Evolutionary conservation across 768 basidiomycete genomes (phyloP), one percentile per base, ranked within the genome.

Genomic region (Hortiboletus flavorubellus): DNA sequence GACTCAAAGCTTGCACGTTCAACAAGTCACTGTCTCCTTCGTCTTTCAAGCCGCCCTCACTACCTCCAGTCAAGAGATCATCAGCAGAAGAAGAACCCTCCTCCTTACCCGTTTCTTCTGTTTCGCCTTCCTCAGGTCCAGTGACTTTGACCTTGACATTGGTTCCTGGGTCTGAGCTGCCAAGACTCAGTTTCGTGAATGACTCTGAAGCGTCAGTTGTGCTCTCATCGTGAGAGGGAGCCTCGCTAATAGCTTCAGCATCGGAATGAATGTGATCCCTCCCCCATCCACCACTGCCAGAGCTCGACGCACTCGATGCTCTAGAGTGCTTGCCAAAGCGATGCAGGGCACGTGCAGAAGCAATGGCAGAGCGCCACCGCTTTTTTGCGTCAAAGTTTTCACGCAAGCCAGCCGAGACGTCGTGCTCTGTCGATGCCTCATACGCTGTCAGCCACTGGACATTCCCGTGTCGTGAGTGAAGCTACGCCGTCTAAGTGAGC

Each of bases 321-420:
- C 68, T 55, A n/a, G 72, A 60, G 33, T 55, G 59, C 40, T 46
- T 69, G 45, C 69, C 64, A 26, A 72, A 58, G 51, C 72, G 70
- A 16, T 72, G 56, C 33, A 77, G 8, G 18, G 75, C 76, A 16
- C 76, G 74, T n/a, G 80, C 74, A 39, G 75, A 73, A 48, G 70
- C 66, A 61, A 94, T 91, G 14, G 89, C 89, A 2, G 76, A 73
- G 47, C 82, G 80, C 93, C 92, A 94, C 38, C 79, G 79, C 2
- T 83, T 85, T 41, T 78, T 79, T 0, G 91, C 80, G 64, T 91
- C 78, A 72, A 96, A 95, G 75, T 93, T 83, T 33, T 91, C 86
- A 33, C 89, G 87, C 46, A 97, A 75, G 11, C 88, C 90, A 11
- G 65, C 67, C 15, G 73, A 77, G 40, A 97, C 78, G 62, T 98